Evolutionary conservation across 2,329 filamentous ascomycete species (phyloP), one percentile per base, ranked within the genome.

Genomic region (Sporothrix humicola): DNA sequence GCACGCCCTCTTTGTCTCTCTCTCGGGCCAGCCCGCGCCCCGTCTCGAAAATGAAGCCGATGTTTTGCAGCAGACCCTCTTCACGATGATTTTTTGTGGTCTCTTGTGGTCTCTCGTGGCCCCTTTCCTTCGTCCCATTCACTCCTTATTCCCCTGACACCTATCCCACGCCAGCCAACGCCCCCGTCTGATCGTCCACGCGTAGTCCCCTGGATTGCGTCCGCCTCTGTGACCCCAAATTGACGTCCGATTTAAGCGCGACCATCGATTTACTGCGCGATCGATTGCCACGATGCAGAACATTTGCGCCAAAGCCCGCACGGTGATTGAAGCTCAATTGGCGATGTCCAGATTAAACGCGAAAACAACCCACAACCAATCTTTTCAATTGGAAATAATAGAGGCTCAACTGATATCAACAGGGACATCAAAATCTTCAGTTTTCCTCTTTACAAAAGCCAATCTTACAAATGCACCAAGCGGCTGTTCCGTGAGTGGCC

Each of bases 1-100:
- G 66, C 66, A 69, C 66, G 44, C 70, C 58, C 58, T n/a, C 58
- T 10, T 52, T 23, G 20, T 56, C 63, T 42, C 71, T 48, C 15
- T 52, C 20, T 61, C 65, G 46, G 65, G 65, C 65, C 65, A 31
- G 46, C 65, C 65, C 65, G 65, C 46, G 44, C 20, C 9, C 12
- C 42, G 15, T 52, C 12, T 17, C 20, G 61, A 17, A 12, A 42
- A 68, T 23, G 46, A 68, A 6, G 23, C 46, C 46, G 20, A 23
- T 46, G 59, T 65, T 65, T 65, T 20, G 59, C 23, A 37, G 13
- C 6, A 13, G 37, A 13, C 69, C 69, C 54, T 59, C 42, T 71
- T 59, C 54, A 59, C 69, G 69, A 71, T 71, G 37, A 23, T 23
- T 31, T 42, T 46, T 10, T 26, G 12, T 48, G 13, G n/a, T 46